Evolutionary conservation across 192 early-diverging fungal genomes (phyloP), one percentile per base, ranked within the genome.

Genomic region (Mortierella alpina): DNA sequence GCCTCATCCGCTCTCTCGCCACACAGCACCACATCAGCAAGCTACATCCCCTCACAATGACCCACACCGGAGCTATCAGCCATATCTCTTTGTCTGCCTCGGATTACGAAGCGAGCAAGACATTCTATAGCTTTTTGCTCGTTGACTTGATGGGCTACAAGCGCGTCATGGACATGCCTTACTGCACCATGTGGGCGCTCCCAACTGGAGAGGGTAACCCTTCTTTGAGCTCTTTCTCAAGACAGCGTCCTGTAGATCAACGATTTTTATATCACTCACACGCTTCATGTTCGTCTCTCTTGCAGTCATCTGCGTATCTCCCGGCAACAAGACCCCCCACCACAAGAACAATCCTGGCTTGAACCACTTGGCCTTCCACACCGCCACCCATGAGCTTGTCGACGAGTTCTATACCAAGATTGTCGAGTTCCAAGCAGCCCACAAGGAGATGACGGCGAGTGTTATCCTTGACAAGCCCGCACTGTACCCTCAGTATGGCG

Each of bases 101-200:
- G 15, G 70, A 80, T 60, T 68, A 68, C 45, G 66, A 67, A n/a
- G 15, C 5, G 20, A 46, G 65, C 70, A 72, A 67, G 57, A 72
- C 62, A 66, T 80, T 72, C 42, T 80, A 80, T 50, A 7, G 44
- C 10, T 64, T 68, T n/a, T 61, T 80, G 23, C 42, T 80, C 7
- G 59, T 44, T 18, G 70, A 80, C 14, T 54, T 72, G 11, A 15
- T 80, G 41, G 70, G 70, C 20, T 80, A 72, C 66, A 72, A 68
- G 20, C 49, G 49, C n/a, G 47, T 70, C 2, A 63, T 58, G 46
- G 77, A 80, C 0, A 3, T 63, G 12, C 77, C 70, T 8, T 68
- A 80, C 55, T 72, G 39, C 17, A 56, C 46, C 59, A 80, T 80
- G 77, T 80, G 63, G 59, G 2, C 22, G 13, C 55, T 20, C 46